Evolutionary conservation across 2,329 filamentous ascomycete species (phyloP).

Genomic region (Talaromyces atroroseus): DNA sequence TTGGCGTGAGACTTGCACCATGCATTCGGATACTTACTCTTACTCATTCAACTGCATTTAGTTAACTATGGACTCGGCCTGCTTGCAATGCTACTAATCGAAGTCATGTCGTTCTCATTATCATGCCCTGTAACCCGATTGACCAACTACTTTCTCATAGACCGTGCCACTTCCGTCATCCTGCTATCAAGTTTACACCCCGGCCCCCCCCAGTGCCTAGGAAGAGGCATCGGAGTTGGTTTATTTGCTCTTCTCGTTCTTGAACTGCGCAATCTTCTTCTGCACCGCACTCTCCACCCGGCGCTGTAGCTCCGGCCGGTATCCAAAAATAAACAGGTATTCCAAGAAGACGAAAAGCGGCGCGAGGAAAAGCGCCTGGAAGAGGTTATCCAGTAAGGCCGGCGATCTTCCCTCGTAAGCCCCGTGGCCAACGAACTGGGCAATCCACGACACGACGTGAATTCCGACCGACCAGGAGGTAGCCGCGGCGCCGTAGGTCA

Average conservation of each 20-base stretch:
- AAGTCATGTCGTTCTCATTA: background rate
- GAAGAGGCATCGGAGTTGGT: too few species aligned
- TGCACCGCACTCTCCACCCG: slow-evolving; percentile 72
- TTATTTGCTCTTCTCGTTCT: slow-evolving; percentile 44
- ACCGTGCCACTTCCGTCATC: background rate
- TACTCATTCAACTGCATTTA: too few species aligned
- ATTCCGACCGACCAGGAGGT: slow-evolving; percentile 63
- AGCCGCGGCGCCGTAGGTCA: slow-evolving; percentile 54
- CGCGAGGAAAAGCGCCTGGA: slow-evolving; percentile 87
- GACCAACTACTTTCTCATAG: slow-evolving; percentile 15
- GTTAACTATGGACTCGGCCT: too few species aligned
- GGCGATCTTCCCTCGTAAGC: slow-evolving; percentile 83
- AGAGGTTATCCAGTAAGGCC: slow-evolving; percentile 81
- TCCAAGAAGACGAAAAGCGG: slow-evolving; percentile 98
- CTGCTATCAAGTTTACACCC: background rate
- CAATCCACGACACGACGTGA: slow-evolving; percentile 72
- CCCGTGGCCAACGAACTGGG: slow-evolving; percentile 89
- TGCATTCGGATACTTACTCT: too few species aligned
- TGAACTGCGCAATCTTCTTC: slow-evolving; percentile 71
- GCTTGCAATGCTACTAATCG: too few species aligned
- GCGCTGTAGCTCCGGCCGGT: slow-evolving; percentile 78
- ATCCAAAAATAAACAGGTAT: slow-evolving; percentile 82
- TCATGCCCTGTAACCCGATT: background rate
- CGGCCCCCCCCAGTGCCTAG: too few species aligned
- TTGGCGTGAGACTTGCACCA: too few species aligned